Percentiles rank a stretch among this genome's conserved stretches.
Evolutionary conservation across 2,329 filamentous ascomycete genomes (phyloP).

Genomic region (Trichophyton benhamiae): DNA sequence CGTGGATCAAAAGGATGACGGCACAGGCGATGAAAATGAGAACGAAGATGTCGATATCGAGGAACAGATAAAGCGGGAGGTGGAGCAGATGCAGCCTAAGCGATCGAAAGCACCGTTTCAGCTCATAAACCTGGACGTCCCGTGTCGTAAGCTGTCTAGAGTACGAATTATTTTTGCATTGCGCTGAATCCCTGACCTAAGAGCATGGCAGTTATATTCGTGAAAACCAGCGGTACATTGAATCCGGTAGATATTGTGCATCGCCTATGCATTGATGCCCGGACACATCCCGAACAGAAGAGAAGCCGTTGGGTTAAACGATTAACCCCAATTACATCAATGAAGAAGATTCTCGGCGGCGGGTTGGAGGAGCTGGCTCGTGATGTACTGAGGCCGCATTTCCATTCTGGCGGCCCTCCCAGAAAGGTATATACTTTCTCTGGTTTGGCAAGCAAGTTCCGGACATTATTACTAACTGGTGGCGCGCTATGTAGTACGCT

Average conservation of each 20-base stretch:
- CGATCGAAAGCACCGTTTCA: conserved; percentile 39
- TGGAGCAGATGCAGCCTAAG: conserved; percentile 41
- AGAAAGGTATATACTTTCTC: conserved; percentile 38
- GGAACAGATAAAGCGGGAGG: conserved; percentile 47
- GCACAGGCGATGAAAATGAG: conserved; percentile 15
- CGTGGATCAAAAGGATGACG: conserved; percentile 10
- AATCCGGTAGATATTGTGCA: conserved; percentile 50
- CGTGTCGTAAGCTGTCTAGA: conserved; percentile 25
- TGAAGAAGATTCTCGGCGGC: conserved; percentile 46
- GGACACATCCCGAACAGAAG: conserved; percentile 39
- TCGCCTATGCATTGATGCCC: conserved; percentile 45
- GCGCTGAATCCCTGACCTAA: conserved; percentile 19
- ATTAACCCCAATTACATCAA: conserved; percentile 46
- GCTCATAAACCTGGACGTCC: conserved; percentile 42
- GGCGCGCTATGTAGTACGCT: conserved; percentile 40
- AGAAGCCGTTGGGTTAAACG: conserved; percentile 48
- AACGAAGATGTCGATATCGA: conserved; percentile 45
- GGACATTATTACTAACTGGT: background rate
- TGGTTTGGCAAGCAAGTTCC: background rate
- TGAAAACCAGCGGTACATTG: conserved; percentile 44
- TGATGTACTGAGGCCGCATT: conserved; percentile 47
- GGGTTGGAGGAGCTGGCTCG: conserved; percentile 46
- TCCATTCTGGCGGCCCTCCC: conserved; percentile 40
- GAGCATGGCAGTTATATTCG: conserved; percentile 41
- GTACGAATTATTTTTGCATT: conserved; percentile 6